These are phyloP conservation scores for Escallonia rubra DNA, from an alignment of 129 eudicot species.

Conservation along the genomic window DNA sequence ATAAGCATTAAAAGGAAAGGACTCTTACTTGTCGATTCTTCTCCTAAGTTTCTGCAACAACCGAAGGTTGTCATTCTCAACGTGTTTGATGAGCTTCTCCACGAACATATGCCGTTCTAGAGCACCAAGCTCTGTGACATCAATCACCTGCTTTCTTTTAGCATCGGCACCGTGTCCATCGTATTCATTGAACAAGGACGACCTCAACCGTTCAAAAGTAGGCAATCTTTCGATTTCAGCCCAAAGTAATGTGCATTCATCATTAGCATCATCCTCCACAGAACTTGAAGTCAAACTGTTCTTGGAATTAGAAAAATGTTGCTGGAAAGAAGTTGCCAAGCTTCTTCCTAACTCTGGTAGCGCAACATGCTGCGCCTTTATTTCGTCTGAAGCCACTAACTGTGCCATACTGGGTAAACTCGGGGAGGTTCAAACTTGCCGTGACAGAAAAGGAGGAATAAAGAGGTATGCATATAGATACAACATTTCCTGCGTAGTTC, in stretches of 20 bases:
- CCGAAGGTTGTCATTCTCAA: conserved; percentile 55
- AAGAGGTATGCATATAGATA: no score
- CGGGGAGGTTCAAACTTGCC: no score
- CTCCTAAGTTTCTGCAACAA: conserved; percentile 50
- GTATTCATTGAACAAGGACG: conserved; percentile 29
- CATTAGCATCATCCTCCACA: conserved; percentile 15
- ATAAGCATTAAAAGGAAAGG: background rate
- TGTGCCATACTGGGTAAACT: conserved; percentile 32
- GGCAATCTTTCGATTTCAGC: conserved; percentile 38
- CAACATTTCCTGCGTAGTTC: no score
- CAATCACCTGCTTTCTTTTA: conserved; percentile 33
- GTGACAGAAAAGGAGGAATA: no score
- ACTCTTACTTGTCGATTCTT: conserved; percentile 48
- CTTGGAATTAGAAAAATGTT: conserved; percentile 14
- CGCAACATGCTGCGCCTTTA: conserved; percentile 34
- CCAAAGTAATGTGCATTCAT: conserved; percentile 26
- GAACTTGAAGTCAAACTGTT: conserved; percentile 13
- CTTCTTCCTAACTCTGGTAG: conserved; percentile 42
- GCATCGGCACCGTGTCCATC: conserved; percentile 10
- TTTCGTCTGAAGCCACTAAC: conserved; percentile 26
- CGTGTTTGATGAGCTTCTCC: conserved; percentile 50
- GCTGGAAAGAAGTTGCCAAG: conserved; percentile 25
- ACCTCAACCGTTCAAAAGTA: conserved; percentile 33
- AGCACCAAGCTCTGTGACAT: conserved; percentile 49
- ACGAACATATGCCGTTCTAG: conserved; percentile 44